Base-by-base conservation (phyloP, 768 basidiomycete genomes). In the Suillus americanus region DNA sequence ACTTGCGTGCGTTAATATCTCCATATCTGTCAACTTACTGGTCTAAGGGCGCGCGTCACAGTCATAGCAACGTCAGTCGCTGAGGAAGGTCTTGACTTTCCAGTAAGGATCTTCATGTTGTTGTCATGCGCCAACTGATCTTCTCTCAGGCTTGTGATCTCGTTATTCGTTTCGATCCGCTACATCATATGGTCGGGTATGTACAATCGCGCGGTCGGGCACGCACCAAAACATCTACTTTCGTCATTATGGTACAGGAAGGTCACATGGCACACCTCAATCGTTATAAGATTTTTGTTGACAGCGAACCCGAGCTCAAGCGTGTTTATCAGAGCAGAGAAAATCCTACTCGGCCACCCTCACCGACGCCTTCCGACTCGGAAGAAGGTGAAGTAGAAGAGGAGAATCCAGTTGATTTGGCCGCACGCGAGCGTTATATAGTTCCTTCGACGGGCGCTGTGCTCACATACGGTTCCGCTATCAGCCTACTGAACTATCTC, bases 1-100 rank as follows among this genome's bases (percentile, higher is more conserved):
- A 94, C 71, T 76, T 93, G 54, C 77, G 91, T 92, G 72, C 68
- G 88, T 83, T 45, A 28, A 55, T 46, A 62, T 48, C 43, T 63
- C 28, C 20, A 2, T 43, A 23, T 16, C 40, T 25, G 53, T 20
- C 25, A 35, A 18, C 13, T 12, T 33, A 13, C 23, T 63, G 12
- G 38, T 51, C 14, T 57, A 25, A 68, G 20, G 4, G 14, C 18
- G 53, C 50, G 37, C 60, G 46, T 64, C 41, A 20, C 64, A 88
- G 89, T 95, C 25, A 81, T 95, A 67, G 91, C 93, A 5, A 95
- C 93, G 0, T 88, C 89, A 6, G 93, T 96, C 16, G 95, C 93
- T 0, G 95, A 97, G 75, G 95, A 97, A 79, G 95, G 95, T 0
- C 82, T 97, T 20, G 94, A 97, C 73, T 94, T 97, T 78, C 90